Percentiles rank a stretch among this genome's conserved stretches.
phyloP scores from a whole-genome alignment of 2,329 filamentous ascomycete species.

The Monosporascus sp. region DNA sequence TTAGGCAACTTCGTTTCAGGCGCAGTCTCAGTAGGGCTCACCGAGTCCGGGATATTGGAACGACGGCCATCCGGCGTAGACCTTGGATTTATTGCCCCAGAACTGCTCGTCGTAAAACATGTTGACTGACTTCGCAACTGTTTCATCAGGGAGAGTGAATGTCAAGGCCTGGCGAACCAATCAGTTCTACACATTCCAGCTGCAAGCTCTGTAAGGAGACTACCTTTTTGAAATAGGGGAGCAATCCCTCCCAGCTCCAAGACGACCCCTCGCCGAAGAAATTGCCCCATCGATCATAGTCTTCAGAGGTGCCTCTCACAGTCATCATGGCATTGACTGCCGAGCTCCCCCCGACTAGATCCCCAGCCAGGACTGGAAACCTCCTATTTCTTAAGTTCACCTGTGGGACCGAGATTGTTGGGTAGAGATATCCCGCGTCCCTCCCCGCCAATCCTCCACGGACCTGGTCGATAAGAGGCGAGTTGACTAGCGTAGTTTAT shows the following conservation, averaged over 20 bases:
- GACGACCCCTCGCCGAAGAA: conserved; percentile 24
- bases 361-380: conserved; percentile 16
- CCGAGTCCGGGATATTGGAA: conserved; percentile 32
- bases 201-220: conserved; percentile 3
- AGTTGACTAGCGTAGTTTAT: conserved; percentile 15
- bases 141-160: conserved; percentile 17
- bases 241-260: conserved; percentile 27
- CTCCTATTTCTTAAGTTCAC: conserved; percentile 17
- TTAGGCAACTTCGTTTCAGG: not conserved
- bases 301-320: conserved; percentile 21
- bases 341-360: conserved; percentile 23
- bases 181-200: not conserved
- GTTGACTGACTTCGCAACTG: conserved; percentile 21
- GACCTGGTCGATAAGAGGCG: conserved; percentile 20
- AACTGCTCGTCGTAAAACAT: conserved; percentile 29
- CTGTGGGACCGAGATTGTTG: conserved; percentile 23
- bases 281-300: conserved; percentile 29
- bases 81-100: conserved; percentile 32
- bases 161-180: conserved; percentile 11
- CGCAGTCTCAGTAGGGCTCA: conserved; percentile 1
- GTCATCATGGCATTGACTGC: conserved; percentile 27
- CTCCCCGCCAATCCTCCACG: conserved; percentile 18
- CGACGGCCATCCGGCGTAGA: conserved; percentile 33
- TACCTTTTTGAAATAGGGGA: conserved; percentile 30
- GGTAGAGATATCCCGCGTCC: conserved; percentile 17